Evolutionary conservation across 2,329 filamentous ascomycete genomes (phyloP), one percentile per base, ranked within the genome.

Genomic region (Sporothrix mexicana): DNA sequence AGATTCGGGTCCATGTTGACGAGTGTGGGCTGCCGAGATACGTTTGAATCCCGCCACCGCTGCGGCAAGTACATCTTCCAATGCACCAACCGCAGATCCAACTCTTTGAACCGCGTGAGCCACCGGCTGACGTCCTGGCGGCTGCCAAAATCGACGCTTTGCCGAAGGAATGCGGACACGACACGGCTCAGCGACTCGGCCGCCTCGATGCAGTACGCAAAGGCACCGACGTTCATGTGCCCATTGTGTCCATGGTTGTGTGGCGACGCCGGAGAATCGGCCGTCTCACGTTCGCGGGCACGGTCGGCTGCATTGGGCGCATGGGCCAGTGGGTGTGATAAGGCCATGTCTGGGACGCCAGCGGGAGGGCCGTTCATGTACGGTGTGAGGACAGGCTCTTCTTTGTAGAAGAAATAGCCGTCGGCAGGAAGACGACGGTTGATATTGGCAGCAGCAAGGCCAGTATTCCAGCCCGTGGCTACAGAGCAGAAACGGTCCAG

Each of bases 1-100:
- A 86, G 77, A 62, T 86, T 87, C 0, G 85, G 85, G 68, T 87
- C 85, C 80, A 85, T 85, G 8, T 77, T 78, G 47, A 78, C 77
- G 82, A 55, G 47, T 1, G 66, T n/a, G 6, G 66, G 66, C 66
- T 68, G 66, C 17, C 66, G 25, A 12, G 84, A 81, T 69, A 76
- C 79, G 0, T 84, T 82, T 51, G 81, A 81, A 69, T 76, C 76
- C 23, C 74, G 61, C 76, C 76, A 76, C n/a, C 74, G 72, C 61
- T 74, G 76, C 0, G 76, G 76, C 5, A 77, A 73, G 20, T 75
- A 74, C 76, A 77, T 77, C 25, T 77, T 77, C 76, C 76, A 77
- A 71, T 80, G 79, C 6, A 83, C 80, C 0, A 83, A 76, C 3
- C 80, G 78, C 2, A 83, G 73, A 73, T 83, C 81, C 7, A 83